Base-by-base conservation (phyloP, 106 monocot species). In the Amphibolis antarctica region DNA sequence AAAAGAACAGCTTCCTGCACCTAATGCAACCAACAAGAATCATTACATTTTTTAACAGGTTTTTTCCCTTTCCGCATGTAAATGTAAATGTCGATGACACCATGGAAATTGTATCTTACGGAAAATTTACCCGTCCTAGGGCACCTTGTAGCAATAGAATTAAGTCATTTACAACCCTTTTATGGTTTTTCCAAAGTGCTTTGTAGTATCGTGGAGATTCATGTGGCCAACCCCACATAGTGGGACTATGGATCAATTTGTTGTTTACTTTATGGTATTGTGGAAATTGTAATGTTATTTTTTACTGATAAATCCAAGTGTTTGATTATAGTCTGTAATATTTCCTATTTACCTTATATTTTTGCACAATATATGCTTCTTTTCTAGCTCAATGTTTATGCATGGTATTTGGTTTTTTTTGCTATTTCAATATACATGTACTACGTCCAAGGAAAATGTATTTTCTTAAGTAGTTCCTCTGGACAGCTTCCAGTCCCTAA, bases 1-100 rank as follows among this genome's bases (percentile, higher is more conserved):
- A n/a, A n/a, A n/a, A n/a, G n/a, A 88, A 70, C 27, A 93, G 76
- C 70, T 74, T 85, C 82, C 81, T 88, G 85, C 88, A 93, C 69
- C 92, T 84, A 78, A 64, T 64, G 13, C 52, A 77, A 62, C 60
- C 80, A 62, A 21, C 21, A 15, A 71, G 46, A 51, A 53, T 3
- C 2, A 51, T 18, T 9, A 18, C n/a, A n/a, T n/a, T n/a, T n/a
- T n/a, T n/a, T n/a, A n/a, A n/a, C n/a, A n/a, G n/a, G n/a, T n/a
- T n/a, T n/a, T 69, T 75, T 74, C 28, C 68, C 0, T 15, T 18
- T 58, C 23, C 29, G 22, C 21, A 54, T 74, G 76, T 69, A 71
- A 79, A 77, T 46, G 30, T 72, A 55, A 64, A 36, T 72, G 71
- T 44, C 50, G 17, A n/a, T 59, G 26, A 28, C 30, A 62, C 71